Evolutionary conservation across 768 basidiomycete species (phyloP).

Genomic region (Hygrophoropsis aurantiaca): DNA sequence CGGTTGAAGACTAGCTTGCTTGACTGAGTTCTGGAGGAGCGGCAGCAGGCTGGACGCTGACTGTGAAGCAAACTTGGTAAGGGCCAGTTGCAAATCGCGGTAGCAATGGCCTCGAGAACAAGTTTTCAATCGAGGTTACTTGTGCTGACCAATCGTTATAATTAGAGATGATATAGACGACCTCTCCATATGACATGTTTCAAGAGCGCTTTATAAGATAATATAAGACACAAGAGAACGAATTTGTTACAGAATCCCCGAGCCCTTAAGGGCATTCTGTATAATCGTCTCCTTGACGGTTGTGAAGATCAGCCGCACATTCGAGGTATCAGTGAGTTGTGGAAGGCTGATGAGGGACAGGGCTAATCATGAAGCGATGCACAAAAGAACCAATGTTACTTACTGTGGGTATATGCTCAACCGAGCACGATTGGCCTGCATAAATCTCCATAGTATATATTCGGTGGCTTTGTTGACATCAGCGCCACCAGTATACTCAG

Average conservation of each 20-base stretch:
- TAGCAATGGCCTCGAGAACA: too few species aligned
- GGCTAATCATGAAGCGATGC: background rate
- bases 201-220: too few species aligned
- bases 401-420: slow-evolving; percentile 48
- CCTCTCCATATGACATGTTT: too few species aligned
- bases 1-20: too few species aligned
- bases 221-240: background rate
- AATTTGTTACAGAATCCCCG: slow-evolving; percentile 38
- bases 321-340: slow-evolving; percentile 49
- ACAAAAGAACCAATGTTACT: slow-evolving; percentile 8
- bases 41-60: too few species aligned
- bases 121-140: too few species aligned
- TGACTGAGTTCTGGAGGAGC: too few species aligned
- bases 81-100: too few species aligned
- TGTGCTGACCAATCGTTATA: too few species aligned
- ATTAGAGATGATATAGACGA: too few species aligned
- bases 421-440: slow-evolving; percentile 41
- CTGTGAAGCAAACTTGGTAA: too few species aligned
- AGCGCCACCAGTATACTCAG: slow-evolving; percentile 42
- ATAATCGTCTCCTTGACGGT: slow-evolving; percentile 52
- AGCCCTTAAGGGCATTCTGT: slow-evolving; percentile 46
- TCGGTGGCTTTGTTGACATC: slow-evolving; percentile 26
- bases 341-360: slow-evolving; percentile 30
- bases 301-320: slow-evolving; percentile 40
- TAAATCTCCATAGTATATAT: slow-evolving; percentile 10